These are phyloP conservation scores for Fusarium sp. DNA, from an alignment of 2,329 filamentous ascomycete species.

Conservation along the genomic window DNA sequence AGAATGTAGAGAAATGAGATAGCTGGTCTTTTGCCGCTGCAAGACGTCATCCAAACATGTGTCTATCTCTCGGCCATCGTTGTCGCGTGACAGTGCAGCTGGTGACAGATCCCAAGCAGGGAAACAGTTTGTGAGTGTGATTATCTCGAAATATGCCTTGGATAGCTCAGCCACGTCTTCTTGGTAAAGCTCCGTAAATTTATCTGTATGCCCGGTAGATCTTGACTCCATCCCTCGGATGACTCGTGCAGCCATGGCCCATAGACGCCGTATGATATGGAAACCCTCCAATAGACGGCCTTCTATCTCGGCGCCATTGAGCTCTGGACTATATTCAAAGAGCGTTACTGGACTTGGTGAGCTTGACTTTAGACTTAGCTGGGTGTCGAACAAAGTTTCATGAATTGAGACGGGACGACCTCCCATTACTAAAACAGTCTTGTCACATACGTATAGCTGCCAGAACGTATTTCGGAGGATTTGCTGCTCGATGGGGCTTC, in stretches of 20 bases:
- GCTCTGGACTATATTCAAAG: neutral
- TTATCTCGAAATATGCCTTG: neutral
- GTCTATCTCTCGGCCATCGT: neutral
- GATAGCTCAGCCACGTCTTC: neutral
- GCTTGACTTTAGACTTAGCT: neutral
- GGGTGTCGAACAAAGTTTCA: neutral
- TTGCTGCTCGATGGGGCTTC: neutral
- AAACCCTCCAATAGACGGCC: neutral
- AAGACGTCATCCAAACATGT: neutral
- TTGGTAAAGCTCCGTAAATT: neutral
- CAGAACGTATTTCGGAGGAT: constrained; percentile 1
- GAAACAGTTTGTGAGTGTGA: neutral
- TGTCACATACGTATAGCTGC: constrained; percentile 7
- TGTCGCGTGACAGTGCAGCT: neutral
- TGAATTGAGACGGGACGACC: neutral
- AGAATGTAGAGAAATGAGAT: neutral
- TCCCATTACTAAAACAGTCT: neutral
- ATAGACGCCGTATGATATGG: neutral
- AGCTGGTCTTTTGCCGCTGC: neutral
- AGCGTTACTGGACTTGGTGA: neutral
- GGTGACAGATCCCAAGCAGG: neutral
- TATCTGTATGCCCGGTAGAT: neutral
- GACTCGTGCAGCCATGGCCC: neutral
- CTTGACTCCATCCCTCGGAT: neutral
- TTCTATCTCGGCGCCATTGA: neutral